phyloP scores from a whole-genome alignment of 2,329 filamentous ascomycete species.

The Tetracladium maxilliforme region DNA sequence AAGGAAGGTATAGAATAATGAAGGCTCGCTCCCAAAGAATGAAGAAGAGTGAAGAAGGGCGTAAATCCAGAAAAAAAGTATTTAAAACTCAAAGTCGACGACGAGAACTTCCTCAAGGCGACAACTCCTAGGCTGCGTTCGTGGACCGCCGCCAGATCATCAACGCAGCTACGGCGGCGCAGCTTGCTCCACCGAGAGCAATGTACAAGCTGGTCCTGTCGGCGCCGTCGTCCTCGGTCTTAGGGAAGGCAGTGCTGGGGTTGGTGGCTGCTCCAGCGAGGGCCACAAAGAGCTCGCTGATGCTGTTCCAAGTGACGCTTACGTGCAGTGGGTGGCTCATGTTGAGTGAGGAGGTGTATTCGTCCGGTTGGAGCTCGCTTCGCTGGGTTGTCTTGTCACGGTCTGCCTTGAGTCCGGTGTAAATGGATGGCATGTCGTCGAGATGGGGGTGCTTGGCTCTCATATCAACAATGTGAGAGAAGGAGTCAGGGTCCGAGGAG shows the following conservation, averaged over 20 bases:
- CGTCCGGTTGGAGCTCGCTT: constrained; percentile 78
- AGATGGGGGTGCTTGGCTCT: constrained; percentile 69
- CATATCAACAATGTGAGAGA: constrained; percentile 76
- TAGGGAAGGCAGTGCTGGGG: constrained; percentile 77
- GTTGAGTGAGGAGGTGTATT: constrained; percentile 71
- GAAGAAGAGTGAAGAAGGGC: too few species aligned
- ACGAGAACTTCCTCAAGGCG: too few species aligned
- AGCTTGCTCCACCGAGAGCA: constrained; percentile 59
- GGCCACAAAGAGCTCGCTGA: constrained; percentile 83
- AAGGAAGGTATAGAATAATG: too few species aligned
- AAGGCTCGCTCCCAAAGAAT: too few species aligned
- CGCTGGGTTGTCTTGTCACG: constrained; percentile 94
- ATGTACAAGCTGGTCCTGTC: constrained; percentile 80
- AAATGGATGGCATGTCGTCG: constrained; percentile 80
- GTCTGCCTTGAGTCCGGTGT: constrained; percentile 88
- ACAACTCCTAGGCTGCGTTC: too few species aligned
- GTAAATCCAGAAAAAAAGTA: too few species aligned
- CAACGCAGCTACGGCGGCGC: constrained; percentile 45
- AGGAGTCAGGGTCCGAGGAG: constrained; percentile 91
- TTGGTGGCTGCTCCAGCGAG: constrained; percentile 86
- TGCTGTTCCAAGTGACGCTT: constrained; percentile 86
- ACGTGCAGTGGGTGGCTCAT: constrained; percentile 91
- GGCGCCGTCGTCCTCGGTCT: constrained; percentile 70
- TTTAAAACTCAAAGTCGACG: too few species aligned
- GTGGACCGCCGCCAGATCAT: constrained; percentile 44